Percentiles rank a stretch among this genome's conserved stretches.
phyloP scores from a whole-genome alignment of 2,329 filamentous ascomycete species.

The Diaporthe batatas region DNA sequence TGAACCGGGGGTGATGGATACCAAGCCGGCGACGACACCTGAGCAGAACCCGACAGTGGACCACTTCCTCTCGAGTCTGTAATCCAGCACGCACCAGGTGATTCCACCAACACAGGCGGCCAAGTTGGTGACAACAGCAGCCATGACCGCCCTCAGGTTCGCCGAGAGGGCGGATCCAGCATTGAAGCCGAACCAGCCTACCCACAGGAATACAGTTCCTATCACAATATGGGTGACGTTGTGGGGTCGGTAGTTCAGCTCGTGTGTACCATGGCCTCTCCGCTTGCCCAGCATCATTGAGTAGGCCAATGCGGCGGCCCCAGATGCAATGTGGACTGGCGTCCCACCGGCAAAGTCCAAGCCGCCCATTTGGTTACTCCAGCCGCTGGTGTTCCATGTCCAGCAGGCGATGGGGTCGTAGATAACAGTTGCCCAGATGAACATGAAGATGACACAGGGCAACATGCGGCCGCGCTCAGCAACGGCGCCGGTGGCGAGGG shows the following conservation, averaged over 20 bases:
- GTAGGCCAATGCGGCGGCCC: conserved; percentile 87
- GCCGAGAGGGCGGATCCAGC: conserved; percentile 85
- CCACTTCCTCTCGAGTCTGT: conserved; percentile 90
- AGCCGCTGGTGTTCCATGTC: conserved; percentile 90
- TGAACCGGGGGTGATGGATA: conserved; percentile 89
- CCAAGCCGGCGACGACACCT: conserved; percentile 87
- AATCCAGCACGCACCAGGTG: conserved; percentile 91
- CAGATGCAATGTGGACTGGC: conserved; percentile 89
- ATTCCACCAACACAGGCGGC: conserved; percentile 87
- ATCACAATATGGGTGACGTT: conserved; percentile 94
- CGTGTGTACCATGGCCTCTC: conserved; percentile 85
- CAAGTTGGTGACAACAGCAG: conserved; percentile 86
- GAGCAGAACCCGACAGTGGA: conserved; percentile 95
- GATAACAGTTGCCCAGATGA: conserved; percentile 89
- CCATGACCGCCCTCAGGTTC: conserved; percentile 88
- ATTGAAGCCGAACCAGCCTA: conserved; percentile 97
- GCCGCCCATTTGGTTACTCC: conserved; percentile 83
- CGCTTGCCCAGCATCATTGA: conserved; percentile 92
- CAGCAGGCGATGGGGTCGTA: conserved; percentile 96
- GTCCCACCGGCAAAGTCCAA: conserved; percentile 93
- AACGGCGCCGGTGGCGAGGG: conserved; percentile 85
- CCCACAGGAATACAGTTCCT: conserved; percentile 93
- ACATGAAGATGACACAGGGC: conserved; percentile 91
- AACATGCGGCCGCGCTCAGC: conserved; percentile 91
- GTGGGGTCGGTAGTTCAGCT: conserved; percentile 92